Evolutionary conservation across 1,284 basidiomycete species (phyloP), one percentile per base, ranked within the genome.

Genomic region (Termitomyces sp.): DNA sequence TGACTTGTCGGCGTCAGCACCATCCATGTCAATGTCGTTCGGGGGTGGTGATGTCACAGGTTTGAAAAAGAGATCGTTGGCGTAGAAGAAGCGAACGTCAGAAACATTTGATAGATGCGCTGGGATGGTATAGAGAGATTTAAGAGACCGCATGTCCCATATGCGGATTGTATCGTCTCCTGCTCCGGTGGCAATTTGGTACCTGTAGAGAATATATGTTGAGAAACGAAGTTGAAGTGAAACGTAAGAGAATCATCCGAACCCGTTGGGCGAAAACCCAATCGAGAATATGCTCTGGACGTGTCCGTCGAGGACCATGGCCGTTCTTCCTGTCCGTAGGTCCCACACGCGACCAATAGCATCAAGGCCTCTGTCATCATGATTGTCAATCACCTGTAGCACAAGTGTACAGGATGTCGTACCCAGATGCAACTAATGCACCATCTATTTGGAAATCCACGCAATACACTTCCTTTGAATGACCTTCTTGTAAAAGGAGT

Each of bases 311-410:
- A 99, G 82, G 1, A 99, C 93, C 95, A 99, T 98, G 0, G 94
- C 94, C 1, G 96, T 97, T 64, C 92, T 79, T 0, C 97, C 97
- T 5, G 95, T 97, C 45, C 97, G 82, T 28, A 95, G 67, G 70
- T 99, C 97, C 97, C 97, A 99, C 0, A 98, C 89, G 26, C 97
- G 86, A 0, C 94, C 97, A 62, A 99, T 94, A 0, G 94, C 94
- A 66, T 99, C 97, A 28, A 99, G 81, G 10, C 97, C 97, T 38
- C 94, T 95, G 63, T 4, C 28, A 44, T 59, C 49, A 10, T 36
- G 39, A 43, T 61, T 28, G 36, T 58, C 34, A 68, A 50, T 55
- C 13, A 34, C 9, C 7, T 24, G 24, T 46, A 57, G 30, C 41
- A 24, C 45, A 40, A 21, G 5, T 12, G 13, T 44, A 13, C 39